phyloP scores from a whole-genome alignment of 176 grass and related monocot genomes.

The Aegilops longissima region DNA sequence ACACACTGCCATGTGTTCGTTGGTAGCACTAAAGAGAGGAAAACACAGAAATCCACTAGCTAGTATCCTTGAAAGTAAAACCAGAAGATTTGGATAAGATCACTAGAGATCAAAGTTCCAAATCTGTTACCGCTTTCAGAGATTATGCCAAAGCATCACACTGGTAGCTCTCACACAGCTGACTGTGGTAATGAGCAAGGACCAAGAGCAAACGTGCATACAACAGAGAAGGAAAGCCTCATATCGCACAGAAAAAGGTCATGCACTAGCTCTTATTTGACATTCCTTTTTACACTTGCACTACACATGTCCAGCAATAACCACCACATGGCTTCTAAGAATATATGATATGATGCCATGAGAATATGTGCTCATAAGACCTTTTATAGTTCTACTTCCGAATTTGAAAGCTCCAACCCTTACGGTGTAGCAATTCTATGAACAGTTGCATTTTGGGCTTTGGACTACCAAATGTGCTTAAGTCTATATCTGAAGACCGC shows the following conservation, averaged over 20 bases:
- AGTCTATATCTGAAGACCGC: background rate
- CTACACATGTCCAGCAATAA: conserved; percentile 15
- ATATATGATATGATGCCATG: conserved; percentile 13
- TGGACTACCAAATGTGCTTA: background rate
- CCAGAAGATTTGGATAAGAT: conserved; percentile 42
- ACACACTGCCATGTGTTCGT: background rate
- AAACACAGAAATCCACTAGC: background rate
- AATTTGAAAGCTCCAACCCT: background rate
- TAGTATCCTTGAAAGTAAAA: conserved; percentile 35
- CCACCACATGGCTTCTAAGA: background rate
- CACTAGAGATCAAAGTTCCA: conserved; percentile 33
- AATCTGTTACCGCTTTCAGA: conserved; percentile 31
- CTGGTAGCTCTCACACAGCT: conserved; percentile 12
- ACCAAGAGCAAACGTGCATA: conserved; percentile 16
- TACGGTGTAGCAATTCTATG: background rate
- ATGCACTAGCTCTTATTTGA: background rate
- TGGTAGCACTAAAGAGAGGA: background rate
- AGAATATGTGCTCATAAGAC: background rate
- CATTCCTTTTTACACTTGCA: conserved; percentile 14
- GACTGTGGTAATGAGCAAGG: conserved; percentile 12
- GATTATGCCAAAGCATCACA: conserved; percentile 33
- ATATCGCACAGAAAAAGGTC: background rate
- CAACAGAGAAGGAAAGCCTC: conserved; percentile 21
- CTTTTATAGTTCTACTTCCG: background rate
- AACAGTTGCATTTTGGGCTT: background rate